A percentile compares a stretch with the other conserved stretches of the same genome.
Conservation (phyloP, 192 early-diverging fungal species). For the Coemansia sp. region DNA sequence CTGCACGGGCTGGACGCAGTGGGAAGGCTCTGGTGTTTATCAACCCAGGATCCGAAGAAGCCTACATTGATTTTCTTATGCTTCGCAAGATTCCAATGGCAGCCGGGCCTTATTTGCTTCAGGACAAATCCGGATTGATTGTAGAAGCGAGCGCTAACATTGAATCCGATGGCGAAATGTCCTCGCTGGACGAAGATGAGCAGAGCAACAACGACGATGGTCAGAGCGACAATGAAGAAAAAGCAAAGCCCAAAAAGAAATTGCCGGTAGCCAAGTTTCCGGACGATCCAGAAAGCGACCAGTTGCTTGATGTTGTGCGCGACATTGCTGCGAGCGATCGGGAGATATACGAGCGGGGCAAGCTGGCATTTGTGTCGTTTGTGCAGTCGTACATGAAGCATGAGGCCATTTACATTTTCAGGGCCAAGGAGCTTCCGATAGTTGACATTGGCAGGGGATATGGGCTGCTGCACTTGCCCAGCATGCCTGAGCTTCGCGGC, state of each 20-base stretch:
- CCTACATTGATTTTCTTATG: constrained; percentile 83
- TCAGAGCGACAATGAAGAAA: background rate
- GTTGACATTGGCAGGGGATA: constrained; percentile 73
- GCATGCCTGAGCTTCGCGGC: constrained; percentile 84
- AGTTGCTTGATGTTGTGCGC: constrained; percentile 58
- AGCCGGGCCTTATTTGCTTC: constrained; percentile 51
- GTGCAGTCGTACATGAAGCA: constrained; percentile 92
- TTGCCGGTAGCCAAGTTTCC: constrained; percentile 46
- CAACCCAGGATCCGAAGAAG: constrained; percentile 76
- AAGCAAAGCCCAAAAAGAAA: constrained; percentile 17
- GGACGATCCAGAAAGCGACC: constrained; percentile 47
- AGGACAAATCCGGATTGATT: constrained; percentile 29
- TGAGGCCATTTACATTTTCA: constrained; percentile 90
- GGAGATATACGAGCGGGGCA: constrained; percentile 75
- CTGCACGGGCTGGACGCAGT: constrained; percentile 79
- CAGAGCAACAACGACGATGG: constrained; percentile 1
- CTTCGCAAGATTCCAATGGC: constrained; percentile 87
- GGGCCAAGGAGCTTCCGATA: constrained; percentile 78
- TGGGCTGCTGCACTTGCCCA: constrained; percentile 81
- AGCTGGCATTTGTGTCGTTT: constrained; percentile 84
- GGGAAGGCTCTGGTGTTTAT: constrained; percentile 88
- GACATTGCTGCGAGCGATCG: constrained; percentile 65
- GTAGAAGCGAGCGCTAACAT: constrained; percentile 5
- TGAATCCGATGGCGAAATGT: constrained; percentile 15
- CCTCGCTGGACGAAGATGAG: background rate